Base-by-base conservation (phyloP, 257 asterid species). In the Sherardia arvensis region DNA sequence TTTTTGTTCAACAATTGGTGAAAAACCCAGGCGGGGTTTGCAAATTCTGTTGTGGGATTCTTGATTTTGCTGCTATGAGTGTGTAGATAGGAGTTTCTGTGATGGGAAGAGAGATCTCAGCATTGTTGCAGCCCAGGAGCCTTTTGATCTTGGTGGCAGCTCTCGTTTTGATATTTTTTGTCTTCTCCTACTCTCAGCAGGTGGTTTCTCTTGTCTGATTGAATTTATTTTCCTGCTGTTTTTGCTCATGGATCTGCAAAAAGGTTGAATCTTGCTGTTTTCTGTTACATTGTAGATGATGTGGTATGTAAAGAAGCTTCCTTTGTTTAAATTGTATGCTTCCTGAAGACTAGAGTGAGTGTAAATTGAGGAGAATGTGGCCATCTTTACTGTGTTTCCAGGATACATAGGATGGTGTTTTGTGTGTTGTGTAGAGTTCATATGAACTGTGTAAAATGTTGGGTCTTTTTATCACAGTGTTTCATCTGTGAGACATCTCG, bases 21-120 rank as follows among this genome's bases (percentile, higher is more conserved):
- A 1, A 15, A 8, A 8, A 48, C 12, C 20, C 21, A 30, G 32
- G 47, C n/a, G 34, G 27, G 63, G 4, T 8, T 43, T 43, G 14
- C 51, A 17, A 43, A 43, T 43, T 43, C 4, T 5, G 17, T 32
- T 32, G 49, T 3, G 22, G 33, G 27, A 20, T 21, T n/a, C 17
- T 49, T 49, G 68, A 47, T n/a, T 28, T 12, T 63, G 25, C 17
- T 49, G 25, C 18, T 48, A 28, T 30, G 57, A 29, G 17, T 17
- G 22, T 26, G 67, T 63, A 3, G 32, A 61, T 2, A 34, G 30
- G 57, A 29, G n/a, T n/a, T n/a, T 26, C 54, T 7, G 78, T 71
- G 36, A 91, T 88, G 98, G 84, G 82, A 72, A 75, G 94, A 67
- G 92, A 76, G 82, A 83, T 88, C 81, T 86, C 87, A 48, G 83